phyloP scores from a whole-genome alignment of 2,329 filamentous ascomycete species.

The Alternaria metachromatica region DNA sequence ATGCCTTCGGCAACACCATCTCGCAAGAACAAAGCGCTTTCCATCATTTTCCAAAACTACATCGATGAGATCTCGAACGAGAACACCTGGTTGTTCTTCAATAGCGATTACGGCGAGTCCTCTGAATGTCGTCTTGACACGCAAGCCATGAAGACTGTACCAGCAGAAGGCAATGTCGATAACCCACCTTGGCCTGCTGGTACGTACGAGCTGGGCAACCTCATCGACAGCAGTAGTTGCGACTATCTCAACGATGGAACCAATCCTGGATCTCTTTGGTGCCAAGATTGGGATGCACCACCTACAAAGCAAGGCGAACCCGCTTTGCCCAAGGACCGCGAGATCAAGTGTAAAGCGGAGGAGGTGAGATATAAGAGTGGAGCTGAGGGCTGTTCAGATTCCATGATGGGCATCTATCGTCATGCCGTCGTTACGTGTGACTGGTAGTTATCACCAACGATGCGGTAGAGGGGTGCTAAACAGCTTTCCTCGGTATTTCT shows the following conservation, averaged over 20 bases:
- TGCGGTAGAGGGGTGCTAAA: neutral
- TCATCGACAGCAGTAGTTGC: neutral
- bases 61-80: neutral
- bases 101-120: neutral
- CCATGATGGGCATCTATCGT: too few species aligned
- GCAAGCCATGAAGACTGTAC: neutral
- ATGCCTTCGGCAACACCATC: accelerated
- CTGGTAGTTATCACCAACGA: neutral
- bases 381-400: neutral
- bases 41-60: neutral
- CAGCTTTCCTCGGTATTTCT: neutral
- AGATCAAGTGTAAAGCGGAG: neutral
- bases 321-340: neutral
- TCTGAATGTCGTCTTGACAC: neutral
- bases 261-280: neutral
- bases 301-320: too few species aligned
- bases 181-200: neutral
- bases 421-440: neutral
- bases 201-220: neutral
- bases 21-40: neutral
- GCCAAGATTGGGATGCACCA: neutral
- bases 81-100: neutral
- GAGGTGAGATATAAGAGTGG: neutral
- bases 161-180: neutral
- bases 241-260: neutral